Base-by-base conservation (phyloP, 2,329 filamentous ascomycete species). In the Fusarium newnesense region DNA sequence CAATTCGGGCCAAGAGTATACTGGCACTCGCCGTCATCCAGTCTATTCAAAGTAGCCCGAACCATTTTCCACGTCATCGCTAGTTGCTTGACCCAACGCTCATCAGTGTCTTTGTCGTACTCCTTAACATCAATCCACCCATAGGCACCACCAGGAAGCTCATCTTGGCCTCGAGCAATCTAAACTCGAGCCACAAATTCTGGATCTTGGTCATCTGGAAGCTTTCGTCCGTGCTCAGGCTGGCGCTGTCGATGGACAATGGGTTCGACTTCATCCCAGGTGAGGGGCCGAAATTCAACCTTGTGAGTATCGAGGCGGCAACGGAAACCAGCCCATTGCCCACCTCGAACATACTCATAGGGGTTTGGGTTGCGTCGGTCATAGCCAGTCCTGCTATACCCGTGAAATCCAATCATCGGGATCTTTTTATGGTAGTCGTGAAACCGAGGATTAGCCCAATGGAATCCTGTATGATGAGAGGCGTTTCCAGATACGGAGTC, bases 341-440 rank as follows among this genome's bases (percentile, higher is more conserved):
- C 54, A 2, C 40, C 54, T 8, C 34, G 30, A 6, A 34, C 26
- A 28, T 18, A 53, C 7, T 53, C 50, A 7, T n/a, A 24, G 18
- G 7, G 21, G 13, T 13, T 18, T 13, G 1, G 24, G 34, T 16
- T 37, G 7, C n/a, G 49, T 7, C 24, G 7, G 24, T 28, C 32
- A 4, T 19, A 9, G 13, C 9, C 12, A 16, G 49, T 37, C 4
- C n/a, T 34, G 6, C 39, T 58, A 4, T 58, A 58, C 0, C 40
- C 54, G 2, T 46, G 39, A 0, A 36, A 19, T 4, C 40, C 40
- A 18, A 58, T 47, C n/a, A 21, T 46, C 0, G 54, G 54, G 34
- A 16, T 2, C 24, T 21, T 12, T 13, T 2, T 2, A 9, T 1
- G 9, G 1, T 4, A 5, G 8, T 3, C 5, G 2, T 24, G 5